Percentiles rank a stretch among this genome's conserved stretches.
Conservation (phyloP, 306 rosid species). For the Cucurbita maxima region DNA sequence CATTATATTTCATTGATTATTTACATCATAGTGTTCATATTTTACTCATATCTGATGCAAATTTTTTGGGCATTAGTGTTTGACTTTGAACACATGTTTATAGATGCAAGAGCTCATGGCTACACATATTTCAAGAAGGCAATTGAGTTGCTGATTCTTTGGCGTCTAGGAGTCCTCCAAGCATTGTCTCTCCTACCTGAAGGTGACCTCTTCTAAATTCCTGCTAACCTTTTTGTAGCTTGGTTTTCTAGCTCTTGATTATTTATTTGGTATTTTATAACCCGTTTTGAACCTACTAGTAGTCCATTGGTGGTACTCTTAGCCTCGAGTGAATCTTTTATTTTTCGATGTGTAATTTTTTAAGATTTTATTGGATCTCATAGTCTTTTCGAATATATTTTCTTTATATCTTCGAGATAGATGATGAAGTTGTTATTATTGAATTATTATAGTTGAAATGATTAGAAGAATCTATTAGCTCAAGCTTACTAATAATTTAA, state of each 20-base stretch:
- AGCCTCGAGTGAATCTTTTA: not conserved
- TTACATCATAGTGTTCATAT: not conserved
- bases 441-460: not conserved
- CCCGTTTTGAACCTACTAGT: not conserved
- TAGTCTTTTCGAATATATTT: too few relatives aligned
- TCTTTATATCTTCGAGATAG: too few relatives aligned
- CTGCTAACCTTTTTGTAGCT: not conserved
- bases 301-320: too few relatives aligned
- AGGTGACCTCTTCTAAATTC: not conserved
- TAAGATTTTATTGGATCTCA: too few relatives aligned
- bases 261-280: too few relatives aligned
- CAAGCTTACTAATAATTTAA: not conserved
- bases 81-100: not conserved
- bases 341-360: too few relatives aligned
- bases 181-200: not conserved
- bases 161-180: not conserved
- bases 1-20: not conserved
- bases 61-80: not conserved
- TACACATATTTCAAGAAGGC: not conserved
- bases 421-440: too few relatives aligned
- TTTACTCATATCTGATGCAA: not conserved
- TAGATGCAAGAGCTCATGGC: not conserved
- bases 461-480: not conserved
- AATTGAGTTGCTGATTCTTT: too few relatives aligned
- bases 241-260: not conserved